A percentile compares a stretch with the other conserved stretches of the same genome.
Conservation (phyloP, 371 early-diverging fungal genomes). For the Dinochytrium kinnereticum region DNA sequence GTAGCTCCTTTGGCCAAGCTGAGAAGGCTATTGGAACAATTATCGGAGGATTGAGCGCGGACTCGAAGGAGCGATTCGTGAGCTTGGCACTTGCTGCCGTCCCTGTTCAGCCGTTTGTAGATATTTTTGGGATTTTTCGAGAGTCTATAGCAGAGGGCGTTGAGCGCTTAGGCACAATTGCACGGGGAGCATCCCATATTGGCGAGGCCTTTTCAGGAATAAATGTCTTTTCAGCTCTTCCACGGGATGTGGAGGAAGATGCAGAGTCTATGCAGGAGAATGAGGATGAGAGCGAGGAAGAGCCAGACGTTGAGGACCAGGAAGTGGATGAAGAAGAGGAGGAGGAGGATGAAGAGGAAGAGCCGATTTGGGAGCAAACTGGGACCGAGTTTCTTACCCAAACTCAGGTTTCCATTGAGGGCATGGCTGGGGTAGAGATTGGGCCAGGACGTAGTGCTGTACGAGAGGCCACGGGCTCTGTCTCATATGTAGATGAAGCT, state of each 20-base stretch:
- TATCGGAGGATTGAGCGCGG: background rate
- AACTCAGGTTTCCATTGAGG: too few species aligned
- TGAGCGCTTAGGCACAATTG: background rate
- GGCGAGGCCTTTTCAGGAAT: too few species aligned
- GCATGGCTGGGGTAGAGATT: too few species aligned
- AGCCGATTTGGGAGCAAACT: too few species aligned
- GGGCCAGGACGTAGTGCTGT: too few species aligned
- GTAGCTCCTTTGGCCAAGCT: background rate
- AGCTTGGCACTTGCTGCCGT: background rate
- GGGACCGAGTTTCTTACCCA: too few species aligned
- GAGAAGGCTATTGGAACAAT: background rate
- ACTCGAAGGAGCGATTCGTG: background rate
- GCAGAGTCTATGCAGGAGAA: background rate
- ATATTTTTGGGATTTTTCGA: background rate
- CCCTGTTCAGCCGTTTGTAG: background rate
- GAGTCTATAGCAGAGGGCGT: background rate
- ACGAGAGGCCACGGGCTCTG: too few species aligned
- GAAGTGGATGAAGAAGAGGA: background rate
- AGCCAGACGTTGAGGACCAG: background rate
- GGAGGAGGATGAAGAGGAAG: background rate
- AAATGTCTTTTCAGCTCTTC: background rate
- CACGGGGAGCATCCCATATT: too few species aligned
- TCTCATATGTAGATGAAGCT: too few species aligned
- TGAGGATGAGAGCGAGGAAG: conserved; percentile 1
- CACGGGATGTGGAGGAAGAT: background rate